Evolutionary conservation across 1,139 yeast genomes (phyloP).

Genomic region (Hemisphaericaspora xylofermentans): DNA sequence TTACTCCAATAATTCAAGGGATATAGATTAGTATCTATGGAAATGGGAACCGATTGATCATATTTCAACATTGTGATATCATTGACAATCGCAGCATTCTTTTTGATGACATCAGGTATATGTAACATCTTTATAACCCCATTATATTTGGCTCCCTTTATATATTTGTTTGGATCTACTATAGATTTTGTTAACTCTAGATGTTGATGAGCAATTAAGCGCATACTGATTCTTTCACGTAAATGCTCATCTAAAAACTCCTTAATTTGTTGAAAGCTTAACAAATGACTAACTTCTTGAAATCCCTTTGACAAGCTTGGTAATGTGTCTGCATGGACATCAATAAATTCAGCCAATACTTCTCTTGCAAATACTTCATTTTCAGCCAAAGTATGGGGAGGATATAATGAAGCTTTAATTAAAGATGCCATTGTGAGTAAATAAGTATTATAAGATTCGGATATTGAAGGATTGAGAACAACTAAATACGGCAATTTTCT

Average conservation of each 20-base stretch:
- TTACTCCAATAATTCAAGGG: slow-evolving; percentile 36
- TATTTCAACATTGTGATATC: slow-evolving; percentile 81
- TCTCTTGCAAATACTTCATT: slow-evolving; percentile 48
- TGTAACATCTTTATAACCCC: slow-evolving; percentile 72
- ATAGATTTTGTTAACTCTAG: slow-evolving; percentile 51
- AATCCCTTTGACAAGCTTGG: slow-evolving; percentile 82
- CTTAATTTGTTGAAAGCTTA: slow-evolving; percentile 52
- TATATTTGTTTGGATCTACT: slow-evolving; percentile 23
- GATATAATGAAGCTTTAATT: slow-evolving; percentile 40
- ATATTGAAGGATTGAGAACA: slow-evolving; percentile 83
- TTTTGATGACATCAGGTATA: slow-evolving; percentile 58
- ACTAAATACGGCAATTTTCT: slow-evolving; percentile 78
- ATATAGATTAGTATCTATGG: slow-evolving; percentile 48
- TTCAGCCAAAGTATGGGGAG: slow-evolving; percentile 50
- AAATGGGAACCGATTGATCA: slow-evolving; percentile 64
- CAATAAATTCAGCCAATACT: slow-evolving; percentile 59
- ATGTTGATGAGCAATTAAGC: slow-evolving; percentile 84
- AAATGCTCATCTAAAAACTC: slow-evolving; percentile 73
- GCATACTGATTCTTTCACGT: slow-evolving; percentile 79
- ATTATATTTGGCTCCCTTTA: slow-evolving; percentile 46
- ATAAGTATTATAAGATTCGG: slow-evolving; percentile 75
- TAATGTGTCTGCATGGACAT: slow-evolving; percentile 78
- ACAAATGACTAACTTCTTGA: slow-evolving; percentile 62
- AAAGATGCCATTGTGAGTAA: slow-evolving; percentile 67
- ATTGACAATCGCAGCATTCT: slow-evolving; percentile 72